Percentiles rank a stretch among this genome's conserved stretches.
Conservation (phyloP, 192 early-diverging fungal genomes). For the Backusella tuberculispora region DNA sequence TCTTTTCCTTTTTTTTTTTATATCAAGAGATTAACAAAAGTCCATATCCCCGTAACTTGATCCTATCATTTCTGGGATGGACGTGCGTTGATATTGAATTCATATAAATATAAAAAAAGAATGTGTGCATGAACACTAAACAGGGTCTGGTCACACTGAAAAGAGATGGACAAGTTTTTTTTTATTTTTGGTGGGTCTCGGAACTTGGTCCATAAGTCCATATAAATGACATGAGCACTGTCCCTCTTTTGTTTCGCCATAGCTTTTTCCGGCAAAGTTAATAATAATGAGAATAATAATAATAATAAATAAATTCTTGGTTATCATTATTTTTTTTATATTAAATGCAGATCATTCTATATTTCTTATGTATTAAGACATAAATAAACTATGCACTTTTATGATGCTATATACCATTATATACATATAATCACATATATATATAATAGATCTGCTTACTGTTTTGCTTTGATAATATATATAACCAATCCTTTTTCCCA, state of each 20-base stretch:
- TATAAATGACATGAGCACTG: not conserved
- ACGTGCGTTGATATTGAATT: slow-evolving; percentile 21
- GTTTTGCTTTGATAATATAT: not conserved
- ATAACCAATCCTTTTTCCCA: slow-evolving; percentile 22
- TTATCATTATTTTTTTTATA: not conserved
- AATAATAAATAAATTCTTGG: too few relatives aligned
- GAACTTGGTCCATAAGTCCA: not conserved
- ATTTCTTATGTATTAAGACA: not conserved
- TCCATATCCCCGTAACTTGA: not conserved
- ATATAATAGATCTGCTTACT: not conserved
- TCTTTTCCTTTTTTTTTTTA: not conserved
- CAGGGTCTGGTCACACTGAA: slow-evolving; percentile 21
- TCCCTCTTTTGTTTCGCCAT: not conserved
- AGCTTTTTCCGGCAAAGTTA: too few relatives aligned
- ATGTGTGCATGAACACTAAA: slow-evolving; percentile 27
- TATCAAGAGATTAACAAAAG: not conserved
- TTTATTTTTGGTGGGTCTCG: slow-evolving; percentile 9
- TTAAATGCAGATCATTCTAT: not conserved
- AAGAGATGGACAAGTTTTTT: slow-evolving; percentile 12
- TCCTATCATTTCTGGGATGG: slow-evolving; percentile 14
- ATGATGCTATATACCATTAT: not conserved
- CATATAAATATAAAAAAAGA: not conserved
- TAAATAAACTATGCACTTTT: slow-evolving; percentile 6
- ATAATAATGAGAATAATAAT: too few relatives aligned
- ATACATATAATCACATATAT: not conserved